phyloP scores from a whole-genome alignment of 2,329 filamentous ascomycete genomes.

The Blumeria hordei region DNA sequence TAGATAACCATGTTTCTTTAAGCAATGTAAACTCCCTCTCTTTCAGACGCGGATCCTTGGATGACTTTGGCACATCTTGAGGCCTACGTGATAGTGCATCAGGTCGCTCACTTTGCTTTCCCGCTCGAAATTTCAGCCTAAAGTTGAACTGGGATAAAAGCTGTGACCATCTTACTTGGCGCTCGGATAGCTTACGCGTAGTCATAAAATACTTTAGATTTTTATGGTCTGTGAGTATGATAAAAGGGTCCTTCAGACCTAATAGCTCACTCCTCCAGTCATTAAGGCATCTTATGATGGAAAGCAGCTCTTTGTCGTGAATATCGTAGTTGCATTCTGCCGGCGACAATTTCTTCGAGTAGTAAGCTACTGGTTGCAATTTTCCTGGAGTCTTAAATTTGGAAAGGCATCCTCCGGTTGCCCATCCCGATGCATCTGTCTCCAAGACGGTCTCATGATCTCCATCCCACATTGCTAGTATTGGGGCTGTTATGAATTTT shows the following conservation, averaged over 20 bases:
- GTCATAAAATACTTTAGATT: not conserved
- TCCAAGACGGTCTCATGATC: not conserved
- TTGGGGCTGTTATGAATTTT: not conserved
- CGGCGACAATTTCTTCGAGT: not conserved
- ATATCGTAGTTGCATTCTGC: not conserved
- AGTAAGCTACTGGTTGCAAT: not conserved
- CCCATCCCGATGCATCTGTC: not conserved
- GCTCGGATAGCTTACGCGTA: not conserved
- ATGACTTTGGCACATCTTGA: not conserved
- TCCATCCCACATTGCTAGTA: not conserved
- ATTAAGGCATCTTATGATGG: not conserved
- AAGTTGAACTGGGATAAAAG: not conserved
- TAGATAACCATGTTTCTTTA: not conserved
- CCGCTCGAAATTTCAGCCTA: not conserved
- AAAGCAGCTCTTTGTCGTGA: not conserved
- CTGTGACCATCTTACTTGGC: not conserved
- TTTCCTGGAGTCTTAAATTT: not conserved
- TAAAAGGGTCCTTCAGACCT: not conserved
- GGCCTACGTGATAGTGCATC: not conserved
- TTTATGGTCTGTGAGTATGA: not conserved
- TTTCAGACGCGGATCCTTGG: not conserved
- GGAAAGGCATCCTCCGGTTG: not conserved
- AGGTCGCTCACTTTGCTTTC: not conserved
- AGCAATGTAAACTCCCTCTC: not conserved
- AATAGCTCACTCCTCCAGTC: not conserved